Percentiles rank a stretch among this genome's conserved stretches.
These are phyloP conservation scores for Trichosanthes cucumerina DNA, from an alignment of 306 rosid species.

Conservation along the genomic window DNA sequence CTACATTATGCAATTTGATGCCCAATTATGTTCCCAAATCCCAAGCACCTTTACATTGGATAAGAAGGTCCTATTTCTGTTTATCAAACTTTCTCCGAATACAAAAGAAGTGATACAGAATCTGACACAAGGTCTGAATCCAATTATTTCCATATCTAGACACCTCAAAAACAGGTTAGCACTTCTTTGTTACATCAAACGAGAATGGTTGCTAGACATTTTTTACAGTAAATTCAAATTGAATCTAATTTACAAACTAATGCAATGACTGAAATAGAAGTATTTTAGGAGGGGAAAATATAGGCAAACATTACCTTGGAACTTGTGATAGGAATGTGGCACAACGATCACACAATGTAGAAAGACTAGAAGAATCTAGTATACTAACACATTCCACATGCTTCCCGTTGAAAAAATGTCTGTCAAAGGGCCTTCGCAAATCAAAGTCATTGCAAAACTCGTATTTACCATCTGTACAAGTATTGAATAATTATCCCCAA, in stretches of 20 bases:
- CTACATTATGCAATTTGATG: not conserved
- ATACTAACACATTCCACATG: slow-evolving; percentile 58
- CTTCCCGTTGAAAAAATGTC: slow-evolving; percentile 46
- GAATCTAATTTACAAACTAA: not conserved
- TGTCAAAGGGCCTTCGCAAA: slow-evolving; percentile 67
- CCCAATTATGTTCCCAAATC: not conserved
- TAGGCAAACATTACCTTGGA: slow-evolving; percentile 40
- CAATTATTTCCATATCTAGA: not conserved
- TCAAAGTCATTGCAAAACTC: slow-evolving; percentile 79
- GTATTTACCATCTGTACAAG: slow-evolving; percentile 36
- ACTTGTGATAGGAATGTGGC: slow-evolving; percentile 55
- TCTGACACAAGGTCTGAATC: not conserved
- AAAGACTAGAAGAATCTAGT: slow-evolving; percentile 49
- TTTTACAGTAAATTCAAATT: not conserved
- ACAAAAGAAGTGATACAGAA: not conserved
- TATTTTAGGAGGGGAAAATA: not conserved
- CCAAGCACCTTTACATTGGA: not conserved
- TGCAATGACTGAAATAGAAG: not conserved
- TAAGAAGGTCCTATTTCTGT: not conserved
- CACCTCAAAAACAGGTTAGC: not conserved
- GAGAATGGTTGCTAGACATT: not conserved
- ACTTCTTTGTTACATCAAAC: not conserved
- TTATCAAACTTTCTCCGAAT: not conserved
- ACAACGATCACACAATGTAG: slow-evolving; percentile 43
- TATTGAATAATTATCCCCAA: not conserved